Percentiles rank a stretch among this genome's conserved stretches.
Conservation (phyloP, 75 land plant genomes). For the Sequoia sempervirens region DNA sequence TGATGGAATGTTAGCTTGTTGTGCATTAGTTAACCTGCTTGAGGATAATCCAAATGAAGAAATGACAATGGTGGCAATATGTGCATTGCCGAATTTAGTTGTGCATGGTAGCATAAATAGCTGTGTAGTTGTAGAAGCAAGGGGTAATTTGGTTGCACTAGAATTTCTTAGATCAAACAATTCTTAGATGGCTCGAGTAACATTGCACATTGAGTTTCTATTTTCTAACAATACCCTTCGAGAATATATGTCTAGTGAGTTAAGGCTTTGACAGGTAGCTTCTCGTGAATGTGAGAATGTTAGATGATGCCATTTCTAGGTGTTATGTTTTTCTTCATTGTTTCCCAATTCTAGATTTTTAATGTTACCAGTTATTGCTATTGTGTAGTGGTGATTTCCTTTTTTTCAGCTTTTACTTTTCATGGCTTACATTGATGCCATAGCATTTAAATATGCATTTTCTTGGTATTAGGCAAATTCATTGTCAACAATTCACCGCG, state of each 20-base stretch:
- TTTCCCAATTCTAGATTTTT: neutral
- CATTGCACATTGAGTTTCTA: constrained; percentile 67
- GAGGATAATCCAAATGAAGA: no score
- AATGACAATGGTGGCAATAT: no score
- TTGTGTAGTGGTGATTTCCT: neutral
- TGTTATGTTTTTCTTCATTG: neutral
- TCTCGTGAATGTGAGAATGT: neutral
- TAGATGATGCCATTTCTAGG: neutral
- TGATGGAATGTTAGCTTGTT: no score
- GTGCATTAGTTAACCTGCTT: no score
- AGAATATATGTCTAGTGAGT: constrained; percentile 89
- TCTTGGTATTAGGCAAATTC: no score
- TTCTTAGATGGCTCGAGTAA: no score
- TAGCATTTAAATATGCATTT: neutral
- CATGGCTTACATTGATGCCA: neutral
- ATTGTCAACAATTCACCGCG: no score
- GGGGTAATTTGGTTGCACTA: no score
- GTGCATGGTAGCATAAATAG: no score
- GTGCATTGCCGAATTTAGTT: no score
- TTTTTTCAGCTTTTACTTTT: neutral
- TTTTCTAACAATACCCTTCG: constrained; percentile 91
- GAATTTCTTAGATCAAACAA: no score
- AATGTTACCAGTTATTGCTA: neutral
- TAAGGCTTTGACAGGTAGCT: constrained; percentile 76
- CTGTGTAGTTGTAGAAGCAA: no score